A percentile compares a stretch with the other conserved stretches of the same genome.
These are phyloP conservation scores for Quercus rubra DNA, from an alignment of 306 rosid species.

Conservation along the genomic window DNA sequence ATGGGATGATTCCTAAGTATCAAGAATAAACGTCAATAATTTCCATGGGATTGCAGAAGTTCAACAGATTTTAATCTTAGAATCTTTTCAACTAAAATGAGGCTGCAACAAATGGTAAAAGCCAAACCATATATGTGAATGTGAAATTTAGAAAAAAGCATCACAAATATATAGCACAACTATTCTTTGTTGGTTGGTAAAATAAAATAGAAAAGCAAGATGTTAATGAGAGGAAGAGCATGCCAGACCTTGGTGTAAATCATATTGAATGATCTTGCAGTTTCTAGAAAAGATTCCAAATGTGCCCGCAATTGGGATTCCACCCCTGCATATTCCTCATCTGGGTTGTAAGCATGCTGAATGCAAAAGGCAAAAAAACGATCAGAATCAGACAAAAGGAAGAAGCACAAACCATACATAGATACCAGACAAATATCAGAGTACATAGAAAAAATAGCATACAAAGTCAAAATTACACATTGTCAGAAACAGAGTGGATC, in stretches of 20 bases:
- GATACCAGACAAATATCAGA: neutral
- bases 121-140: neutral
- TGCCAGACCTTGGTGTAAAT: slow-evolving; percentile 81
- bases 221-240: slow-evolving; percentile 1
- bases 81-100: slow-evolving; percentile 2
- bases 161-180: neutral
- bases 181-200: neutral
- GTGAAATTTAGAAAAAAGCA: neutral
- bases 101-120: neutral
- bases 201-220: neutral
- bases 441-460: neutral
- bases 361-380: slow-evolving; percentile 17
- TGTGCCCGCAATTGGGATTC: slow-evolving; percentile 81
- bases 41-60: neutral
- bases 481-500: neutral
- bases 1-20: neutral
- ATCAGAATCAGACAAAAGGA: slow-evolving; percentile 16
- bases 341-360: slow-evolving; percentile 90
- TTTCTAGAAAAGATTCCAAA: slow-evolving; percentile 90
- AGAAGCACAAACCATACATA: neutral
- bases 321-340: slow-evolving; percentile 80
- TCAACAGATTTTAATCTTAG: neutral
- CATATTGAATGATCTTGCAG: slow-evolving; percentile 83
- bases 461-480: neutral
- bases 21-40: neutral